phyloP scores from a whole-genome alignment of 164 flowering plant species.

The Aristolochia californica region DNA sequence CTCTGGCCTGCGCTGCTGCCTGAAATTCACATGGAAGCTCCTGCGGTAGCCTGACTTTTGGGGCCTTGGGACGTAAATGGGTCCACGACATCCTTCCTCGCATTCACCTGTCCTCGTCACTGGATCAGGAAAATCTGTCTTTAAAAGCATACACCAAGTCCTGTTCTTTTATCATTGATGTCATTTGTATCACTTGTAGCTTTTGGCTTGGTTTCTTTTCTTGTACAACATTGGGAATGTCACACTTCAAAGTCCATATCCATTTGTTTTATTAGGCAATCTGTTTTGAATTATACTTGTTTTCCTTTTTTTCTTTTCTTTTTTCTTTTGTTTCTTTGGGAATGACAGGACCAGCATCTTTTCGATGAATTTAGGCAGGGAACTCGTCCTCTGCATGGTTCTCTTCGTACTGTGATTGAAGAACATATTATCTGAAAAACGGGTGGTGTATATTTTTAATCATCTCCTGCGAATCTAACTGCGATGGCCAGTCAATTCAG shows the following conservation, averaged over 20 bases:
- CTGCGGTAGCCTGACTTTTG: no score
- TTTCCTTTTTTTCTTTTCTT: neutral
- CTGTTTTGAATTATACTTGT: no score
- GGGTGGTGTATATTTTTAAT: neutral
- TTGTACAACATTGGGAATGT: slow-evolving; percentile 3
- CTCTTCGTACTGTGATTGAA: neutral
- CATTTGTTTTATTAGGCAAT: neutral
- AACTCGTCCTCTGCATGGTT: neutral
- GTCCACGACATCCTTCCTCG: neutral
- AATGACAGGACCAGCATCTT: slow-evolving; percentile 1
- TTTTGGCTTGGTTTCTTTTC: neutral
- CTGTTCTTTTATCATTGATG: neutral
- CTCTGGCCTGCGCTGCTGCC: no score
- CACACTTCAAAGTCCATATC: neutral
- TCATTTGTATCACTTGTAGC: neutral
- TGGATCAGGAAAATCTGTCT: neutral
- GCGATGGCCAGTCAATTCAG: neutral
- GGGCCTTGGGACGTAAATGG: no score
- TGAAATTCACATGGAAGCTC: no score
- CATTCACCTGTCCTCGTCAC: neutral
- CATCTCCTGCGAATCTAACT: neutral
- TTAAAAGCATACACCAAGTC: neutral
- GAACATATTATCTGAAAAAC: neutral
- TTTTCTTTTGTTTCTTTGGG: neutral
- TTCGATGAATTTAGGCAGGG: neutral